Conservation (phyloP, 2,329 filamentous ascomycete species). For the Alternaria triticina region DNA sequence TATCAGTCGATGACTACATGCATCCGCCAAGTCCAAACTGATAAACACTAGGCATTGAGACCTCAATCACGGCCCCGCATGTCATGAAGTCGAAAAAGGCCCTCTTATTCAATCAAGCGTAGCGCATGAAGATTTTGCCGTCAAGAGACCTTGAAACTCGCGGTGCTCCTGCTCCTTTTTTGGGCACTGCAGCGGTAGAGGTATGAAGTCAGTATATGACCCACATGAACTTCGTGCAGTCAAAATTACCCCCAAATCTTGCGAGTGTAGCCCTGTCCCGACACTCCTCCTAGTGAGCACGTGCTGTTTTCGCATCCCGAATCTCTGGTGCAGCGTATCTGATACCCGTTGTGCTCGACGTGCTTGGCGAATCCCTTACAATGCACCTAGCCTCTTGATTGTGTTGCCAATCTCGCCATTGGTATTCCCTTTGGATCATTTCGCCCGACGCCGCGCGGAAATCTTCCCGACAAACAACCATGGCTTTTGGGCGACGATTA, state of each 20-base stretch:
- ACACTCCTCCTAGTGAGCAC: no score
- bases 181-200: no score
- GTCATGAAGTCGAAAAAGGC: background rate
- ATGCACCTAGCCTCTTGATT: background rate
- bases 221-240: no score
- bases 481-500: background rate
- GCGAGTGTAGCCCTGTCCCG: no score
- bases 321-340: no score
- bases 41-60: background rate
- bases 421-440: background rate
- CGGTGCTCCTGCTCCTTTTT: background rate
- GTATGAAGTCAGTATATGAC: no score
- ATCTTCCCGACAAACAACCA: background rate
- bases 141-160: background rate
- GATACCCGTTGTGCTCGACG: background rate
- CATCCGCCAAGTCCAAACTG: background rate
- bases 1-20: background rate
- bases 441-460: background rate
- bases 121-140: no score
- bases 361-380: background rate
- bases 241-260: no score
- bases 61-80: background rate
- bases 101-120: background rate
- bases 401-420: background rate
- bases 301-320: no score